phyloP scores from a whole-genome alignment of 768 basidiomycete species.

The Obba rivulosa region DNA sequence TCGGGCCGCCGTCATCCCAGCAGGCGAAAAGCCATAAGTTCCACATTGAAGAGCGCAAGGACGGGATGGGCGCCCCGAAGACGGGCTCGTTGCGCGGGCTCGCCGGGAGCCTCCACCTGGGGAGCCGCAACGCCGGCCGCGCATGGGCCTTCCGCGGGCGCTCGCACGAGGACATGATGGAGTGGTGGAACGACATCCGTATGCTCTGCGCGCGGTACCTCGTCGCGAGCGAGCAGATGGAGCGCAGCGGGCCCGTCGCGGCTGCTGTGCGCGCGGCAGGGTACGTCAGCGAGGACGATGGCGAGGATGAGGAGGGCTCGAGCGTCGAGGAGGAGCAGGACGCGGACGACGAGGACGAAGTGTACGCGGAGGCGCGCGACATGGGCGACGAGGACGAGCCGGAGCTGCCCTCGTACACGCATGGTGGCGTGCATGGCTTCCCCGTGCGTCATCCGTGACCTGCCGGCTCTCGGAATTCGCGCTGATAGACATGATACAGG shows the following conservation, averaged over 20 bases:
- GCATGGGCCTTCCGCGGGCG: constrained; percentile 90
- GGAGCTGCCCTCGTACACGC: constrained; percentile 53
- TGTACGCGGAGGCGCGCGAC: constrained; percentile 43
- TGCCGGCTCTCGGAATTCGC: constrained; percentile 20
- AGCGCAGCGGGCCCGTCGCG: constrained; percentile 86
- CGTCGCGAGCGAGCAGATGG: constrained; percentile 90
- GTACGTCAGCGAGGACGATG: constrained; percentile 77
- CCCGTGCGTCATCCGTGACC: constrained; percentile 17
- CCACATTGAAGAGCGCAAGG: constrained; percentile 90
- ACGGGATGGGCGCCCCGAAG: constrained; percentile 67
- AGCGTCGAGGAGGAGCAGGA: constrained; percentile 48
- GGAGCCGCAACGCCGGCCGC: constrained; percentile 34
- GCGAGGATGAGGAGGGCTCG: constrained; percentile 56
- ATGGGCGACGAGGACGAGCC: constrained; percentile 34
- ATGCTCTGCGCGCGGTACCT: constrained; percentile 93
- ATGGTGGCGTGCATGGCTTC: constrained; percentile 32
- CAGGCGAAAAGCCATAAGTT: constrained; percentile 85
- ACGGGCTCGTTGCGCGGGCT: constrained; percentile 43
- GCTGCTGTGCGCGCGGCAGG: constrained; percentile 88
- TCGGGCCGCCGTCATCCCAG: constrained; percentile 79
- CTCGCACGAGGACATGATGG: constrained; percentile 96
- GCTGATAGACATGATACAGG: constrained; percentile 24
- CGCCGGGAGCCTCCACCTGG: constrained; percentile 23
- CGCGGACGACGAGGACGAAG: constrained; percentile 42
- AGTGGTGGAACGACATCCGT: constrained; percentile 98